Conservation (phyloP, 352 stramenopile genomes). For the Phytopythium chamaehyphon region DNA sequence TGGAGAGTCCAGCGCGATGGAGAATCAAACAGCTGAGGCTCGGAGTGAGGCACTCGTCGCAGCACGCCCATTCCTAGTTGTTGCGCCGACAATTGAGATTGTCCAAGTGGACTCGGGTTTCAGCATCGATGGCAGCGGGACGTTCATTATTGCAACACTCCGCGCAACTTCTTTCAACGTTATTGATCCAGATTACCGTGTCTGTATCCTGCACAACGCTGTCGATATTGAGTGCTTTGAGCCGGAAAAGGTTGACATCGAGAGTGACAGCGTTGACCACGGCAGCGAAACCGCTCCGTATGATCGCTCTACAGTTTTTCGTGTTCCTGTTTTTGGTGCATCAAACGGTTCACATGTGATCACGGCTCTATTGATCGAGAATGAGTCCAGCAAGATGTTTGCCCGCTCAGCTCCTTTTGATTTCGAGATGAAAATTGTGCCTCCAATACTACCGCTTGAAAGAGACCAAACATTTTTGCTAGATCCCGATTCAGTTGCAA, state of each 20-base stretch:
- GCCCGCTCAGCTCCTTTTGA: conserved; percentile 13
- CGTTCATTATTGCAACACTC: conserved; percentile 24
- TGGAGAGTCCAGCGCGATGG: conserved; percentile 10
- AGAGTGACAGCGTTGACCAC: conserved; percentile 9
- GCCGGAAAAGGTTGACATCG: conserved; percentile 18
- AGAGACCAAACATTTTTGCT: conserved; percentile 14
- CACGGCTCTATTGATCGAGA: conserved; percentile 38
- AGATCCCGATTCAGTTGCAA: conserved; percentile 13
- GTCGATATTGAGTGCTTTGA: conserved; percentile 38
- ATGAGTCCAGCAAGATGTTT: conserved; percentile 35
- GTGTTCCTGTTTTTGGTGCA: conserved; percentile 28
- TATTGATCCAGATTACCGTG: conserved; percentile 24
- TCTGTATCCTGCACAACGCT: conserved; percentile 43
- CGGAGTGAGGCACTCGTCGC: conserved; percentile 19
- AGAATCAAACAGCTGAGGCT: not conserved
- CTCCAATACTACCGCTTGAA: not conserved
- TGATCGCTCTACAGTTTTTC: conserved; percentile 29
- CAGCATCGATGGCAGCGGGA: not conserved
- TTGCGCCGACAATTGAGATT: conserved; percentile 28
- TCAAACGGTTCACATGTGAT: conserved; percentile 20
- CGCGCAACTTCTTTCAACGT: conserved; percentile 41
- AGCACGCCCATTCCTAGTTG: conserved; percentile 34
- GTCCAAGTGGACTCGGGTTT: conserved; percentile 10
- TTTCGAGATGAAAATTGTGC: conserved; percentile 10
- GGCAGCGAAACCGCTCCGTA: conserved; percentile 9